Percentiles rank a stretch among this genome's conserved stretches.
These are phyloP conservation scores for Arxiozyma bovina DNA, from an alignment of 1,139 yeast species.

Conservation along the genomic window DNA sequence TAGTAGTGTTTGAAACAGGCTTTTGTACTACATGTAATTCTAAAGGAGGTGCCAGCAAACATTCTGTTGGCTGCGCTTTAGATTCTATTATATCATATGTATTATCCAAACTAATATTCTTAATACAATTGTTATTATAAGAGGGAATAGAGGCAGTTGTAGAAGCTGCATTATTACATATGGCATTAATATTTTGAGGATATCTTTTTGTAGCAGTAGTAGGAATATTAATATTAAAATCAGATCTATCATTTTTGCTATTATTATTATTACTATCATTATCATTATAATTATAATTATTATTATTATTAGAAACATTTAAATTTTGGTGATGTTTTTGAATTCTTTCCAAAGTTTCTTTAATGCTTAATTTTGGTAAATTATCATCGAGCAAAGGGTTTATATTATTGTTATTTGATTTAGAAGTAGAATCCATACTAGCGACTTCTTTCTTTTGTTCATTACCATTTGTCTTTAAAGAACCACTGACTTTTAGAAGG, in stretches of 20 bases:
- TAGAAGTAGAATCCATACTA: not conserved
- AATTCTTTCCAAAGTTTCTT: slow-evolving; percentile 19
- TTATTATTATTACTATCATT: too few relatives aligned
- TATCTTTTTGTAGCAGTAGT: not conserved
- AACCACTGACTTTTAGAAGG: slow-evolving; percentile 3
- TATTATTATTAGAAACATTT: not conserved
- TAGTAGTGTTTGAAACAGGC: not conserved
- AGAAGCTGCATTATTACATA: slow-evolving; percentile 1
- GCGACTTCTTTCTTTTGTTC: not conserved
- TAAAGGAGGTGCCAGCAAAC: not conserved
- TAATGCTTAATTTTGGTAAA: slow-evolving; percentile 10
- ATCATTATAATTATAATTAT: not conserved
- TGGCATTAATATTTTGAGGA: not conserved
- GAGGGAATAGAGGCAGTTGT: not conserved
- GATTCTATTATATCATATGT: not conserved
- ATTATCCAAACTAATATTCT: not conserved
- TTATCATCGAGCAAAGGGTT: slow-evolving; percentile 3
- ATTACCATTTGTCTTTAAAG: not conserved
- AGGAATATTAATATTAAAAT: not conserved
- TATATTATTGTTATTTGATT: not conserved
- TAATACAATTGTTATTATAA: not conserved
- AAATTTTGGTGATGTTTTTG: slow-evolving; percentile 10
- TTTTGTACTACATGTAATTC: slow-evolving; percentile 1
- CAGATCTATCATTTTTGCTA: too few relatives aligned
- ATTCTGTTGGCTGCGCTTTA: not conserved